These are phyloP conservation scores for Talaromyces sp. DNA, from an alignment of 2,329 filamentous ascomycete species.

Conservation along the genomic window DNA sequence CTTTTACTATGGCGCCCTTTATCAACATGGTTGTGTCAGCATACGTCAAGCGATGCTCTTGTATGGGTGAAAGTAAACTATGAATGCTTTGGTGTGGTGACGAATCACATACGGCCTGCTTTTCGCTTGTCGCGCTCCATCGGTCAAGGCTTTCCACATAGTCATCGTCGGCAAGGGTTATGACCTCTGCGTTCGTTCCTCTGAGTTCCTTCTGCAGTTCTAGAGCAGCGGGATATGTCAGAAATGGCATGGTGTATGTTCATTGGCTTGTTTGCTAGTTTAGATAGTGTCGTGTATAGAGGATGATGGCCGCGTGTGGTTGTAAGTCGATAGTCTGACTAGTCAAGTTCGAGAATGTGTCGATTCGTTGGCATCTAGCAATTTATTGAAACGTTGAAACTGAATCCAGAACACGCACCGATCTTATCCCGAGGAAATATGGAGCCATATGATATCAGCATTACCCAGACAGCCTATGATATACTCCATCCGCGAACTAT, in stretches of 20 bases:
- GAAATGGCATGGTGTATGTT: constrained; percentile 5
- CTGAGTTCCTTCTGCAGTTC: constrained; percentile 7
- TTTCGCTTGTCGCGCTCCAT: constrained; percentile 11
- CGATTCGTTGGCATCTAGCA: too few species aligned
- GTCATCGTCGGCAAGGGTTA: constrained; percentile 5
- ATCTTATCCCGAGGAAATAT: neutral
- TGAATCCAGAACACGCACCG: neutral
- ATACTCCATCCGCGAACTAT: neutral
- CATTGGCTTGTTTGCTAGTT: neutral
- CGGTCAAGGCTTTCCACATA: constrained; percentile 5
- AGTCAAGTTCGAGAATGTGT: neutral
- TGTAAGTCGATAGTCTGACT: neutral
- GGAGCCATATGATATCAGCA: constrained; percentile 2
- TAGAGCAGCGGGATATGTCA: neutral
- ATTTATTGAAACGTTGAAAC: neutral
- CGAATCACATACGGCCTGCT: constrained; percentile 10
- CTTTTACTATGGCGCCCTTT: constrained; percentile 10
- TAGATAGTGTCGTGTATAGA: neutral
- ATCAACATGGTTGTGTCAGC: constrained; percentile 9
- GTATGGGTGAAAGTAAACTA: neutral
- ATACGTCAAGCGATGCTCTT: neutral
- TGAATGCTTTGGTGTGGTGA: neutral
- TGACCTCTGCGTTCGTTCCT: constrained; percentile 3
- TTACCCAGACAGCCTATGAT: neutral
- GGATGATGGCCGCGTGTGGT: neutral